These are phyloP conservation scores for Globisporangium echinulatum DNA, from an alignment of 352 stramenopile genomes.

Conservation along the genomic window DNA sequence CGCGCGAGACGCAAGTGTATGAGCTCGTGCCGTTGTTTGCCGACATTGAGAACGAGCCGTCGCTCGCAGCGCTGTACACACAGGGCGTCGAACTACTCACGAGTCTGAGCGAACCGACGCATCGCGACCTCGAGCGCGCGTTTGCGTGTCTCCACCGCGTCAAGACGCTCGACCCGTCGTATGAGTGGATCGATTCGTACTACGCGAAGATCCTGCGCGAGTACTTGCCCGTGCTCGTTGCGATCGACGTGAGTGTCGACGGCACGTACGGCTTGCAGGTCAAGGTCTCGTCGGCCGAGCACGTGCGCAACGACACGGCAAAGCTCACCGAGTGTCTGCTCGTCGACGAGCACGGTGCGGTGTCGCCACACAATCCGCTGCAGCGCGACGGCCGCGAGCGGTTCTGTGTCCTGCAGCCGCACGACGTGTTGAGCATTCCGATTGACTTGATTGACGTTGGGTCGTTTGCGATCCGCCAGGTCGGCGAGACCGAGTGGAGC, in stretches of 20 bases:
- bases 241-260: conserved; percentile 65
- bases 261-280: conserved; percentile 74
- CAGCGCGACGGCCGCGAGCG: conserved; percentile 35
- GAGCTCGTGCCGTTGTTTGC: conserved; percentile 70
- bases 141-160: conserved; percentile 71
- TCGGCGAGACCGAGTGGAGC: conserved; percentile 82
- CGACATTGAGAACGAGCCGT: conserved; percentile 63
- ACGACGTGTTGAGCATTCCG: conserved; percentile 57
- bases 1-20: conserved; percentile 73
- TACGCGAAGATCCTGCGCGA: conserved; percentile 54
- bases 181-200: conserved; percentile 86
- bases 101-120: conserved; percentile 47
- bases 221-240: conserved; percentile 68
- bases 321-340: conserved; percentile 76
- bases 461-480: conserved; percentile 77
- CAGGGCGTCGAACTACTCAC: conserved; percentile 59
- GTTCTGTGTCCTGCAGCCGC: conserved; percentile 51
- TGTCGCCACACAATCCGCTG: conserved; percentile 51
- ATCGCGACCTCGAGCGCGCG: conserved; percentile 57
- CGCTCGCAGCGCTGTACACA: conserved; percentile 63
- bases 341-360: conserved; percentile 37
- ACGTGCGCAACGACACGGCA: conserved; percentile 71
- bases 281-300: conserved; percentile 59
- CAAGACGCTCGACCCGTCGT: conserved; percentile 57
- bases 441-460: conserved; percentile 66